phyloP scores from a whole-genome alignment of 2,329 filamentous ascomycete species.

The Cercospora sp. region DNA sequence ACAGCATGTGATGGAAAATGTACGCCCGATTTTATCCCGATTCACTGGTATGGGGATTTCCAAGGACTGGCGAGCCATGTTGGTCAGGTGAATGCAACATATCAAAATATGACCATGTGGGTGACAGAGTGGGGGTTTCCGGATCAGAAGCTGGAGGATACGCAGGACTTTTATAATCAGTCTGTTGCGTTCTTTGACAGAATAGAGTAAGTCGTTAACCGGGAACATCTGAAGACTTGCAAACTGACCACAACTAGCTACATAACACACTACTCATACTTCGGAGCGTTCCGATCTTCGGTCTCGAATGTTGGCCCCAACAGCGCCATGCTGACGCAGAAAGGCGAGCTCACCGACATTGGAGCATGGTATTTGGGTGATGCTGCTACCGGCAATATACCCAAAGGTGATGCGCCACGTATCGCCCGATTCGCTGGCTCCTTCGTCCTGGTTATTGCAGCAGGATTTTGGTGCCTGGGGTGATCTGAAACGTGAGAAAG shows the following conservation, averaged over 20 bases:
- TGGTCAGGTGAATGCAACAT: constrained; percentile 56
- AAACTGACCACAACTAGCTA: constrained; percentile 38
- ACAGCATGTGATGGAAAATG: constrained; percentile 55
- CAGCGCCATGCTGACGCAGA: constrained; percentile 66
- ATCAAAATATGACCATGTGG: constrained; percentile 63
- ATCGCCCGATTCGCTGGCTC: constrained; percentile 34
- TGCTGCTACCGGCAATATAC: constrained; percentile 40
- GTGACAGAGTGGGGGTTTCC: constrained; percentile 72
- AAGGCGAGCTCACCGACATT: constrained; percentile 71
- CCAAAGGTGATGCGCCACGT: constrained; percentile 35
- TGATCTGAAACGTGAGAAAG: neutral
- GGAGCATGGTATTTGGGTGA: constrained; percentile 74
- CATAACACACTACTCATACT: constrained; percentile 70
- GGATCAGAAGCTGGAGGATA: constrained; percentile 56
- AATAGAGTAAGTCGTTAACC: constrained; percentile 42
- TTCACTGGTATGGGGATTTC: constrained; percentile 64
- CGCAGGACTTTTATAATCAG: constrained; percentile 68
- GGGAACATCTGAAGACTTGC: neutral
- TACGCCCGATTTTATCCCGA: constrained; percentile 51
- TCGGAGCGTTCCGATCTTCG: constrained; percentile 66
- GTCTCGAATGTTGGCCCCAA: constrained; percentile 75
- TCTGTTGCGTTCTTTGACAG: constrained; percentile 67
- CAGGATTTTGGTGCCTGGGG: constrained; percentile 26
- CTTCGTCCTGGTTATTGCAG: constrained; percentile 26
- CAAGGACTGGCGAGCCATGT: constrained; percentile 67